Evolutionary conservation across 306 rosid genomes (phyloP).

Genomic region (Albizia julibrissin): DNA sequence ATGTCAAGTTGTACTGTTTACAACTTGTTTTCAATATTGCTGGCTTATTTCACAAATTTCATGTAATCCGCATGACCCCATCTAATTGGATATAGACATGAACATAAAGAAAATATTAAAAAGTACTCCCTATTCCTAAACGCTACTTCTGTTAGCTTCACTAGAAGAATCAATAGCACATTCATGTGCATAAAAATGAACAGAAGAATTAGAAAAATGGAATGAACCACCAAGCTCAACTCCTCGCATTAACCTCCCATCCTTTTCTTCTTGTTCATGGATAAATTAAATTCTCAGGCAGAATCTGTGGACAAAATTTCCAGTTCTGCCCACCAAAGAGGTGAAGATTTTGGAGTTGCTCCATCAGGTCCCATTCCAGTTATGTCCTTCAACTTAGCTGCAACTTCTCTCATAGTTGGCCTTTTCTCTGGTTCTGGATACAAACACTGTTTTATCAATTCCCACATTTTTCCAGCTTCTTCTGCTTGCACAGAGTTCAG

Average conservation of each 20-base stretch:
- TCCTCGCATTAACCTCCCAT: constrained; percentile 12
- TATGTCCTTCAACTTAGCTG: constrained; percentile 59
- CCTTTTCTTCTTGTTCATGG: constrained; percentile 15
- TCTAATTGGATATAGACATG: neutral
- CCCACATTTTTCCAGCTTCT: constrained; percentile 55
- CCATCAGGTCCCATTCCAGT: constrained; percentile 76
- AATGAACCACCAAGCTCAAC: constrained; percentile 34
- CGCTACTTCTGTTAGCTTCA: neutral
- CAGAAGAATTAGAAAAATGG: constrained; percentile 10
- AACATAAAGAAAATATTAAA: neutral
- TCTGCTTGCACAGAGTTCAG: constrained; percentile 48
- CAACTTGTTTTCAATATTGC: neutral
- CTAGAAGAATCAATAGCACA: constrained; percentile 22
- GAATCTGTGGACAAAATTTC: constrained; percentile 72
- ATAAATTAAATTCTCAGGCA: constrained; percentile 37
- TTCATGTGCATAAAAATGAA: neutral
- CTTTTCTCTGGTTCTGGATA: constrained; percentile 55
- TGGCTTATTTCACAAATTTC: neutral
- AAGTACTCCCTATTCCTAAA: constrained; percentile 2
- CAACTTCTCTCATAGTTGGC: constrained; percentile 61
- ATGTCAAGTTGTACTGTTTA: neutral
- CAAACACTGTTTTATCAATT: constrained; percentile 61
- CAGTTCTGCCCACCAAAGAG: constrained; percentile 98
- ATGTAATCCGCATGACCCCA: neutral
- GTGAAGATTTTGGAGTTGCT: constrained; percentile 78